Evolutionary conservation across 306 rosid genomes (phyloP).

Genomic region (Fragaria ananassa): DNA sequence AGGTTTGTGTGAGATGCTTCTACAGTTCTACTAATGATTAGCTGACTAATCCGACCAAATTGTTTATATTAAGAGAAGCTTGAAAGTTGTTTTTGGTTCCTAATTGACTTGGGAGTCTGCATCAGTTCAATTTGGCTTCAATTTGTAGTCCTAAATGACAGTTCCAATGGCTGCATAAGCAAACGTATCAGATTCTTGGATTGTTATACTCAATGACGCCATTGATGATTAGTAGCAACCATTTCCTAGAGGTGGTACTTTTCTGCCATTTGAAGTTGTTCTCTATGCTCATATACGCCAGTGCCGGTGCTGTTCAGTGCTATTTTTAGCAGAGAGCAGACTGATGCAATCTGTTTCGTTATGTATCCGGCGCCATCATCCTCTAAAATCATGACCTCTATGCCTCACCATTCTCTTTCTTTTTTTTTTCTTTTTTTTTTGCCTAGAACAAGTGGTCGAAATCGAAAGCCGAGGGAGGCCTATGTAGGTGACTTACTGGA

Average conservation of each 20-base stretch:
- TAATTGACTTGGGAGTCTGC: not conserved
- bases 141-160: not conserved
- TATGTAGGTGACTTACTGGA: no score
- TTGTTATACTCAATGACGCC: not conserved
- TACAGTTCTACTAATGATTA: not conserved
- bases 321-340: not conserved
- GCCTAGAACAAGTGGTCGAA: no score
- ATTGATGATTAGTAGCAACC: not conserved
- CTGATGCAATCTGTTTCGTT: not conserved
- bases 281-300: not conserved
- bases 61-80: not conserved
- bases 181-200: not conserved
- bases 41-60: not conserved
- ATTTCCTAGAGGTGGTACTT: not conserved
- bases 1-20: not conserved
- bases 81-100: not conserved
- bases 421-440: no score
- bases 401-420: not conserved
- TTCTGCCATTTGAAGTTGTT: not conserved
- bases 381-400: not conserved
- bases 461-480: no score
- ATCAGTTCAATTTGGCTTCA: not conserved
- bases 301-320: not conserved
- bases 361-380: not conserved
- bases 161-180: not conserved